Evolutionary conservation across 768 basidiomycete species (phyloP).

Genomic region (Lactarius hatsudake): DNA sequence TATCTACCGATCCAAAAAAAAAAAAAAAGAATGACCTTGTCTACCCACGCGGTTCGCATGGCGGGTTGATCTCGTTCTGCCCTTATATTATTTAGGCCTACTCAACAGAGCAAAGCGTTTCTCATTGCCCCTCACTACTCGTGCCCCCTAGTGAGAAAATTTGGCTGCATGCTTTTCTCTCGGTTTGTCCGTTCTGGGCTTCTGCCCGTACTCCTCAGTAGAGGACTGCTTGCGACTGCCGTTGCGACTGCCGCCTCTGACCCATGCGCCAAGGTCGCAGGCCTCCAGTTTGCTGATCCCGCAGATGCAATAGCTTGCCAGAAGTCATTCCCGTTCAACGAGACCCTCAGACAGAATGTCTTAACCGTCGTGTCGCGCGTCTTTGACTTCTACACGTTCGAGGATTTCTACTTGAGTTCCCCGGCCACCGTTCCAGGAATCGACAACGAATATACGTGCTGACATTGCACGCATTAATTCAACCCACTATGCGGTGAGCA

Average conservation of each 20-base stretch:
- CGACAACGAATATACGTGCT: conserved; percentile 52
- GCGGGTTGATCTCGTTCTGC: neutral
- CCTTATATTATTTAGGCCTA: neutral
- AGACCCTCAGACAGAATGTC: conserved; percentile 39
- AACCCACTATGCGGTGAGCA: conserved; percentile 45
- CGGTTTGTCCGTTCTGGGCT: neutral
- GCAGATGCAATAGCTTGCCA: conserved; percentile 50
- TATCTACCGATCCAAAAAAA: too few relatives aligned
- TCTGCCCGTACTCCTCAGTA: neutral
- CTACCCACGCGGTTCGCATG: neutral
- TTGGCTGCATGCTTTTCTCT: conserved; percentile 6
- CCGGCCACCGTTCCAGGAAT: conserved; percentile 42
- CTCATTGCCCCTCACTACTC: neutral
- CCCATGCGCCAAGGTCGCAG: conserved; percentile 38
- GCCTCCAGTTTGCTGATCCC: conserved; percentile 46
- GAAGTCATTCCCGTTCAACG: conserved; percentile 40
- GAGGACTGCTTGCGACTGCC: neutral
- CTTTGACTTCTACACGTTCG: conserved; percentile 42
- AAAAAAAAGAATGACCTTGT: neutral
- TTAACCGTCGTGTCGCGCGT: conserved; percentile 35
- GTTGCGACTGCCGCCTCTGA: conserved; percentile 24
- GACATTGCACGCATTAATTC: conserved; percentile 47
- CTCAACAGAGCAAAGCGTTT: neutral
- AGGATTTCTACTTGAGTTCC: conserved; percentile 38
- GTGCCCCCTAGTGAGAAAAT: neutral